Percentiles rank a stretch among this genome's conserved stretches.
These are phyloP conservation scores for Isatis lusitanica DNA, from an alignment of 441 rosid species.

Conservation along the genomic window DNA sequence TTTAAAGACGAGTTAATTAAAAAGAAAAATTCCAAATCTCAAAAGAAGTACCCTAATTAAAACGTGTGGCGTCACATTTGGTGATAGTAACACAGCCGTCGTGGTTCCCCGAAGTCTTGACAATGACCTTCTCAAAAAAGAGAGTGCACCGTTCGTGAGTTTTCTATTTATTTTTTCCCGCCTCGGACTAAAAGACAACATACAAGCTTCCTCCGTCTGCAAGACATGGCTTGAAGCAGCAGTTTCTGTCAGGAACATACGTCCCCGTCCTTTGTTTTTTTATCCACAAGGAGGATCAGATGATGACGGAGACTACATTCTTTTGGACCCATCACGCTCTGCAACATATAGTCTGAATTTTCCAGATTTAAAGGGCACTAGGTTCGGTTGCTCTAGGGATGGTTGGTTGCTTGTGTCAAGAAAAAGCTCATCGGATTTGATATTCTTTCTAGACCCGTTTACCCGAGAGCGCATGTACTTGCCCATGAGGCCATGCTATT, in stretches of 20 bases:
- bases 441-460: conserved; percentile 1
- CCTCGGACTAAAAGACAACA: conserved; percentile 19
- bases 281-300: neutral
- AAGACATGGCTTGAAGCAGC: conserved; percentile 12
- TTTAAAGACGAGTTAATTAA: no score
- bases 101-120: no score
- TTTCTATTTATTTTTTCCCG: neutral
- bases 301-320: neutral
- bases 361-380: neutral
- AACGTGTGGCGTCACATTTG: no score
- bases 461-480: neutral
- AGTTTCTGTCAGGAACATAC: neutral
- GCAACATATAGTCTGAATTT: neutral
- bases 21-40: no score
- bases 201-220: conserved; percentile 5
- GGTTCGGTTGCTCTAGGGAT: neutral
- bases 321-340: neutral
- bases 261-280: neutral
- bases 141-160: no score
- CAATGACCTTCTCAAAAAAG: no score
- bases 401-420: conserved; percentile 12
- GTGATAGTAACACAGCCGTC: no score
- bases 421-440: neutral
- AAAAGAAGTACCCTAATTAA: no score
- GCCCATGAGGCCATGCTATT: neutral